Percentiles rank a stretch among this genome's conserved stretches.
Conservation (phyloP, 2,329 filamentous ascomycete species). For the Ophiostoma quercus region DNA sequence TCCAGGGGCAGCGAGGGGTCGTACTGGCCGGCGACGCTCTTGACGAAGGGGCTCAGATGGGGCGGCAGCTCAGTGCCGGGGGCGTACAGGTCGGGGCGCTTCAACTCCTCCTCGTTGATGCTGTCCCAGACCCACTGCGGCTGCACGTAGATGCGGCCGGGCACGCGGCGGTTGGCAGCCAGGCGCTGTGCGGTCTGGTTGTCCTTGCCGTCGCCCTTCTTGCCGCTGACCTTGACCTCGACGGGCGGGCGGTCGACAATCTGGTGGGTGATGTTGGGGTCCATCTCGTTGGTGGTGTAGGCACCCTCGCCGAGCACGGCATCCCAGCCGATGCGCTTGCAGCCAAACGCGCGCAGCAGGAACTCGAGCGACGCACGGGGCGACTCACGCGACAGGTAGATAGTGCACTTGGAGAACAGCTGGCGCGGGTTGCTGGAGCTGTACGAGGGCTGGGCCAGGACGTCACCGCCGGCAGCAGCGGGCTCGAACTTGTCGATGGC, state of each 20-base stretch:
- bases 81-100: conserved; percentile 80
- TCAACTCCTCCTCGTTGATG: conserved; percentile 83
- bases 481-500: conserved; percentile 90
- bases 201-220: conserved; percentile 46
- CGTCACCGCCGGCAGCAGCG: conserved; percentile 75
- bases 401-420: conserved; percentile 83
- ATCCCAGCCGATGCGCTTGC: conserved; percentile 95
- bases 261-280: conserved; percentile 90
- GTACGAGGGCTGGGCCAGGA: conserved; percentile 71
- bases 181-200: conserved; percentile 59
- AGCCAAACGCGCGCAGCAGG: conserved; percentile 86
- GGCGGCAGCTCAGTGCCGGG: conserved; percentile 87
- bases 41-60: conserved; percentile 94
- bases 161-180: conserved; percentile 64
- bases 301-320: conserved; percentile 82
- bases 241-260: conserved; percentile 85
- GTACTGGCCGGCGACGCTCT: conserved; percentile 78
- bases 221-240: conserved; percentile 50
- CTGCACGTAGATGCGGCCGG: conserved; percentile 89
- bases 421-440: conserved; percentile 61
- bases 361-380: conserved; percentile 89
- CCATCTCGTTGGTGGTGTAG: conserved; percentile 82
- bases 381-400: conserved; percentile 91
- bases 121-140: conserved; percentile 99
- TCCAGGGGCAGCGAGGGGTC: conserved; percentile 82